Evolutionary conservation across 2,329 filamentous ascomycete species (phyloP).

Genomic region (Hypoxylon sp.): DNA sequence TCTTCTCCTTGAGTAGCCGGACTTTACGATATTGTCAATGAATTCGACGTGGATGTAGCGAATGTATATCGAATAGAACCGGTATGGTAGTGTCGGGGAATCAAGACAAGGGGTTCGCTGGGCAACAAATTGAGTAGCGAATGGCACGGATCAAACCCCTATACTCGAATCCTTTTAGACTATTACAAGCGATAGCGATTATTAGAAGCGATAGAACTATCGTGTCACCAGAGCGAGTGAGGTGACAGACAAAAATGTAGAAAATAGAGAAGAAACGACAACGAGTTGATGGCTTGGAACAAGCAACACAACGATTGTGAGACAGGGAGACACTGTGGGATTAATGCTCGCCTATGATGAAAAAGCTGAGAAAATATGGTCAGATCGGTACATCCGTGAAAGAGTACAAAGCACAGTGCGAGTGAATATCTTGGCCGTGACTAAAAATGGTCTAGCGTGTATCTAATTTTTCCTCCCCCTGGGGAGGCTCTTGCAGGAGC

Average conservation of each 20-base stretch:
- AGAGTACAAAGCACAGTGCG: constrained; percentile 42
- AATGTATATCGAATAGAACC: constrained; percentile 37
- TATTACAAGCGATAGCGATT: constrained; percentile 44
- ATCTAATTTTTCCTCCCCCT: constrained; percentile 44
- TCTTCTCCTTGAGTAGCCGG: background rate
- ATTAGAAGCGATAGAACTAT: constrained; percentile 55
- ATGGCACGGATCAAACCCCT: constrained; percentile 31
- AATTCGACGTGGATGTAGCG: constrained; percentile 35
- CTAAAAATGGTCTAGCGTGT: constrained; percentile 37
- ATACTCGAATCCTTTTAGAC: constrained; percentile 29
- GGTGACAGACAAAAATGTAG: constrained; percentile 56
- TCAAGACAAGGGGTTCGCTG: constrained; percentile 31
- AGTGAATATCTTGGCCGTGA: constrained; percentile 11
- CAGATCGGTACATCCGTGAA: constrained; percentile 33
- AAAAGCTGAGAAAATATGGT: constrained; percentile 41
- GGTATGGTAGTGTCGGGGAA: constrained; percentile 21
- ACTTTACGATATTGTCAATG: constrained; percentile 19
- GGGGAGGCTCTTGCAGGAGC: constrained; percentile 36
- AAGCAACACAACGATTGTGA: constrained; percentile 35
- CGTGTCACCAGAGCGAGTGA: constrained; percentile 73
- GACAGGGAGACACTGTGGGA: constrained; percentile 35
- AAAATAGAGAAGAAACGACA: constrained; percentile 44
- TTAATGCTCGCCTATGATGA: constrained; percentile 35
- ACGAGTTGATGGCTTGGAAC: constrained; percentile 30
- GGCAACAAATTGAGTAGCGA: constrained; percentile 36